These are phyloP conservation scores for Rhodamnia argentea DNA, from an alignment of 345 rosid genomes.

Conservation along the genomic window DNA sequence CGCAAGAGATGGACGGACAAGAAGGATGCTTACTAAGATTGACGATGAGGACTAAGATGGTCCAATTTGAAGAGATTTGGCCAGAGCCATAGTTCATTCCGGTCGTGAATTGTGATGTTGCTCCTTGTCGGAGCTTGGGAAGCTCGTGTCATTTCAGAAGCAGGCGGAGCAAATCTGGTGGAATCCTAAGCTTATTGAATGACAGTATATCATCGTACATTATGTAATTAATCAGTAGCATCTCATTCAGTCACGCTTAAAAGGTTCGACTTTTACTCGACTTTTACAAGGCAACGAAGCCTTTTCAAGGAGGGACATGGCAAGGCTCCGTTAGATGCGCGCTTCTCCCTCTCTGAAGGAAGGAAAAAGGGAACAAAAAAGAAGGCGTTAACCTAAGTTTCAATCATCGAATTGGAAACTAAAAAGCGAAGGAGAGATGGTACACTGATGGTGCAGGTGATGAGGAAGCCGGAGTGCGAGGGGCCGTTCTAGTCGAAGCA, in stretches of 20 bases:
- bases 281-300: too few species aligned
- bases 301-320: slow-evolving; percentile 33
- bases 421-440: background rate
- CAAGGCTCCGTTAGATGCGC: slow-evolving; percentile 72
- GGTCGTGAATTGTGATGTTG: too few species aligned
- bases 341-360: slow-evolving; percentile 73
- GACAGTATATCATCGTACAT: background rate
- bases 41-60: too few species aligned
- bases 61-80: too few species aligned
- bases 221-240: background rate
- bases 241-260: too few species aligned
- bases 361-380: background rate
- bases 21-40: too few species aligned
- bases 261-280: background rate
- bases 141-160: too few species aligned
- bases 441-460: slow-evolving; percentile 59
- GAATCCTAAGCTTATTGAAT: too few species aligned
- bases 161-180: too few species aligned
- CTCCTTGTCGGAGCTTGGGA: too few species aligned
- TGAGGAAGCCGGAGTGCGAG: slow-evolving; percentile 72
- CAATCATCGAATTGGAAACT: background rate
- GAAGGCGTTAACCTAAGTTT: background rate
- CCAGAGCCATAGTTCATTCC: too few species aligned
- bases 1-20: too few species aligned
- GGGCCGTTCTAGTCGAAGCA: slow-evolving; percentile 86